phyloP scores from a whole-genome alignment of 2,329 filamentous ascomycete species.

The Claviceps cyperi region DNA sequence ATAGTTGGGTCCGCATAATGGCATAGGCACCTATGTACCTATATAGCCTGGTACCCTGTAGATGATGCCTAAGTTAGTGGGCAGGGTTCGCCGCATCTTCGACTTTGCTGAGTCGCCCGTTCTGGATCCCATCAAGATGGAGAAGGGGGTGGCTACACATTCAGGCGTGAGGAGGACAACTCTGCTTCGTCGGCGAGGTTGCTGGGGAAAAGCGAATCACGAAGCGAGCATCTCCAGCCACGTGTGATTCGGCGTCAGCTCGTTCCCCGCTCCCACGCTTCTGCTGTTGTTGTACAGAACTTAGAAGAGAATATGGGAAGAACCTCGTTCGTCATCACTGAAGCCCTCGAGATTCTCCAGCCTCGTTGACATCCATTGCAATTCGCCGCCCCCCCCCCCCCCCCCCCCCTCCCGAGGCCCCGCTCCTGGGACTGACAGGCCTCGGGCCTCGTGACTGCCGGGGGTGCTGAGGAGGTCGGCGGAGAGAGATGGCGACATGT shows the following conservation, averaged over 20 bases:
- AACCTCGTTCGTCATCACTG: neutral
- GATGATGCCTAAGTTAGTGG: too few species aligned
- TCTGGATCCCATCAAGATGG: neutral
- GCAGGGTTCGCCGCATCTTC: neutral
- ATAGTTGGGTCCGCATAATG: neutral
- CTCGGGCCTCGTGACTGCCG: conserved; percentile 2
- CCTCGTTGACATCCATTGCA: neutral
- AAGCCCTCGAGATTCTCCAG: neutral
- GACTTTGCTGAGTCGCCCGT: neutral
- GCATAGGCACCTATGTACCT: too few species aligned
- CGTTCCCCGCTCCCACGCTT: too few species aligned
- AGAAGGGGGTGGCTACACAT: neutral
- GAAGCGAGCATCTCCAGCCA: too few species aligned
- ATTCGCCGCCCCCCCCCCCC: neutral
- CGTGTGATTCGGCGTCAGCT: neutral
- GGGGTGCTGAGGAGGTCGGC: neutral
- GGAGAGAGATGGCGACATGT: conserved; percentile 1
- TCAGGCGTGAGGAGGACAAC: too few species aligned
- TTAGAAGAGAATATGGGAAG: neutral
- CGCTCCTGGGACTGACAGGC: conserved; percentile 1
- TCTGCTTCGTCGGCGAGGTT: too few species aligned
- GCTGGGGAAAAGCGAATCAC: too few species aligned
- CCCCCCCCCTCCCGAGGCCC: neutral
- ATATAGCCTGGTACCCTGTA: too few species aligned
- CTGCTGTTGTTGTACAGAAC: neutral